A percentile compares a stretch with the other conserved stretches of the same genome.
Conservation (phyloP, 345 rosid genomes). For the Gossypium anomalum region DNA sequence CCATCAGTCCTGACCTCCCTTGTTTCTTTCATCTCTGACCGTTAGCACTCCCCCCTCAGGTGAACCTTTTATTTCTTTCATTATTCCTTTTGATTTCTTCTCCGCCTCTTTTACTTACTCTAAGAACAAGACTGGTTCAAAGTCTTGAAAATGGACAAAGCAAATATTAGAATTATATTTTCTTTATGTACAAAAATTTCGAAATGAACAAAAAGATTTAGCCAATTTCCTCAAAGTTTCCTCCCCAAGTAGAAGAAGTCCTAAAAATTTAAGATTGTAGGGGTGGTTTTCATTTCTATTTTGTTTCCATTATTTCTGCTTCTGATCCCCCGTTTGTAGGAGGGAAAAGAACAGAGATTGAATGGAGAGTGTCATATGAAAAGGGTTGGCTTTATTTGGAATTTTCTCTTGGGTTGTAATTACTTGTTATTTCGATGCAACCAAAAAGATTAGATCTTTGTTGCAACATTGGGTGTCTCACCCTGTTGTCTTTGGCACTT, state of each 20-base stretch:
- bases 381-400: slow-evolving; percentile 54
- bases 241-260: background rate
- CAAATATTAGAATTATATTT: background rate
- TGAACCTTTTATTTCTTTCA: no score
- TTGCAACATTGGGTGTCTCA: slow-evolving; percentile 59
- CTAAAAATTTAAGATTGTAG: background rate
- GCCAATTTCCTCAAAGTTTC: background rate
- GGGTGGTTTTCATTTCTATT: background rate
- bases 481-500: slow-evolving; percentile 51
- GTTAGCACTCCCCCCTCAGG: no score
- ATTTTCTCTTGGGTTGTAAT: slow-evolving; percentile 67
- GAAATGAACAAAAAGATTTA: background rate
- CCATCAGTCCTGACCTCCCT: no score
- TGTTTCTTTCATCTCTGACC: rapidly evolving
- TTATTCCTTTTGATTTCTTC: no score
- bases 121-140: no score
- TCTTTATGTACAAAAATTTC: no score
- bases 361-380: slow-evolving; percentile 84
- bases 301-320: background rate
- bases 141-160: no score
- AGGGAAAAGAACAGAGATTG: slow-evolving; percentile 12
- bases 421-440: slow-evolving; percentile 53
- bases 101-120: no score
- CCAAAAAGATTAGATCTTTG: slow-evolving; percentile 69
- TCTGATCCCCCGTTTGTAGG: slow-evolving; percentile 15